phyloP scores from a whole-genome alignment of 805 yeast genomes.

The Nakazawaea laoshanensis region DNA sequence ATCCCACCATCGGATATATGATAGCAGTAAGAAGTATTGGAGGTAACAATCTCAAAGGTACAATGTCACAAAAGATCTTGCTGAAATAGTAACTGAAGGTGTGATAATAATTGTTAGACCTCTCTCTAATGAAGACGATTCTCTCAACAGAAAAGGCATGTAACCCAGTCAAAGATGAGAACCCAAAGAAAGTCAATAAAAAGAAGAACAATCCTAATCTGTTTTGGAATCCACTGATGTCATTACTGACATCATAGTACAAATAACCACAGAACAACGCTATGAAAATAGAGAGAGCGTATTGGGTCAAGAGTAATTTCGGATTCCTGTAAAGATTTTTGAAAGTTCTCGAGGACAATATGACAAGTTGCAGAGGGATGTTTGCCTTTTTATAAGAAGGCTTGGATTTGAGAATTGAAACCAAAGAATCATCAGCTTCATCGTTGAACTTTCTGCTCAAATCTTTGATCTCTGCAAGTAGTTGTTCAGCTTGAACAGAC shows the following conservation, averaged over 20 bases:
- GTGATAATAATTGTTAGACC: conserved; percentile 89
- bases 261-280: conserved; percentile 81
- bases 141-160: conserved; percentile 86
- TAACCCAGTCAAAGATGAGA: conserved; percentile 85
- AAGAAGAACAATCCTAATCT: conserved; percentile 91
- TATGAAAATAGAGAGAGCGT: conserved; percentile 63
- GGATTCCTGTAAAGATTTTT: conserved; percentile 92
- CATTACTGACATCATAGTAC: conserved; percentile 76
- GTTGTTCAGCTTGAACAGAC: conserved; percentile 30
- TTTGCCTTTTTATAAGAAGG: conserved; percentile 41
- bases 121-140: conserved; percentile 81
- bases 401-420: conserved; percentile 20
- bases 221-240: conserved; percentile 94
- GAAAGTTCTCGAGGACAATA: conserved; percentile 80
- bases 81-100: conserved; percentile 81
- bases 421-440: conserved; percentile 11
- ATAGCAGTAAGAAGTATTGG: conserved; percentile 76
- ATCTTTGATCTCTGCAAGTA: conserved; percentile 28
- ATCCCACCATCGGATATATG: conserved; percentile 84
- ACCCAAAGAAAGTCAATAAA: conserved; percentile 85
- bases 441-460: conserved; percentile 12
- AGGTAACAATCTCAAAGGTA: conserved; percentile 91
- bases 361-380: conserved; percentile 54
- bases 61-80: conserved; percentile 80
- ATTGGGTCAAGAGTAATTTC: conserved; percentile 76